Base-by-base conservation (phyloP, 2,329 filamentous ascomycete genomes). In the Purpureocillium takamizusanense region DNA sequence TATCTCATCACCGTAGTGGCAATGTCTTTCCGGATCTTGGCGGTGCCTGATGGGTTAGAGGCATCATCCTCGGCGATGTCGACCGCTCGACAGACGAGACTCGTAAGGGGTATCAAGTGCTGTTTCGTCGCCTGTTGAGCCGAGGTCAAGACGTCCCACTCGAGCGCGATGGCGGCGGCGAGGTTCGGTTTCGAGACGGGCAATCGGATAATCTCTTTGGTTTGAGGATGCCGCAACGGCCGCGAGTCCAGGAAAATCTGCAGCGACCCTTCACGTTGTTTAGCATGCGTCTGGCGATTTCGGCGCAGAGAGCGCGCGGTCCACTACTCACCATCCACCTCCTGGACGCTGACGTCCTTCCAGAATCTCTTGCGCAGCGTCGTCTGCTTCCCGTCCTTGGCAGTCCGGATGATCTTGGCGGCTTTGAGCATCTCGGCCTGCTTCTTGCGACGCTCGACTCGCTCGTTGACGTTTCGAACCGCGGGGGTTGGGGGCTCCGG, bases 21-120 rank as follows among this genome's bases (percentile, higher is more conserved):
- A 34, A 95, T 79, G 31, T 73, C 66, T 1, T 72, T 57, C 28
- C 89, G 74, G 29, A 83, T 70, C 17, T 69, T 78, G 67, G 36
- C 74, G 3, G 42, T 37, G 3, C 51, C 53, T 4, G 57, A 55
- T 2, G 40, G 36, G 14, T 40, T 33, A 2, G 44, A 25, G 2
- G 48, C 52, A 48, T 94, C 86, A 48, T 87, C 82, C 15, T 70
- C 70, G 35, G 69, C 70, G 39, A 97, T 85, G 55, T 97, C 90
- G 23, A 90, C 61, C 0, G 88, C 90, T 33, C 92, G 82, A 45
- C 87, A 86, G 16, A 81, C 70, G 13, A 95, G 75, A 35, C 86
- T 88, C 3, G 89, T 97, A 46, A 98, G 69, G 12, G 92, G 92
- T 48, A 95, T 90, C 35, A 94, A 77, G 63, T 97, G 87, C 42